phyloP scores from a whole-genome alignment of 1,139 yeast species.

The Yarrowia galli region DNA sequence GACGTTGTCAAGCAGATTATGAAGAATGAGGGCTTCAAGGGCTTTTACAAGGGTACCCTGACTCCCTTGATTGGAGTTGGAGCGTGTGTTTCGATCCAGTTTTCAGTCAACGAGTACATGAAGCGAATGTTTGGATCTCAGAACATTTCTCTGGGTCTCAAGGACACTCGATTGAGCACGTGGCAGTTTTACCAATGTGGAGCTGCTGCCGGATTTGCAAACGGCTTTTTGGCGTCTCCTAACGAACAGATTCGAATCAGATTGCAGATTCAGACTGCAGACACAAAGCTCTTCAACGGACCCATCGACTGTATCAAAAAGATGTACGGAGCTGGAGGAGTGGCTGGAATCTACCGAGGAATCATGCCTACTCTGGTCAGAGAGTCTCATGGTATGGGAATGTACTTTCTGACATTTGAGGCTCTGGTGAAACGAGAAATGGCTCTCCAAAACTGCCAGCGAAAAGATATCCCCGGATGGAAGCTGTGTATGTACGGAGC shows the following conservation, averaged over 20 bases:
- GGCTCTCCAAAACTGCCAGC: slow-evolving; percentile 53
- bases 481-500: slow-evolving; percentile 84
- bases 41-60: slow-evolving; percentile 88
- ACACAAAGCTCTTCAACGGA: slow-evolving; percentile 63
- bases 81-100: slow-evolving; percentile 86
- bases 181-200: slow-evolving; percentile 79
- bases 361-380: slow-evolving; percentile 78
- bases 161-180: slow-evolving; percentile 54
- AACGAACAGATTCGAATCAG: slow-evolving; percentile 93
- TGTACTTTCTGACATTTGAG: slow-evolving; percentile 88
- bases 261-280: slow-evolving; percentile 77
- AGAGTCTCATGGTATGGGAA: slow-evolving; percentile 88
- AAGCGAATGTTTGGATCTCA: slow-evolving; percentile 69
- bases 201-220: slow-evolving; percentile 87
- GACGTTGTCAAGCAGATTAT: slow-evolving; percentile 77
- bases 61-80: slow-evolving; percentile 92
- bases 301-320: slow-evolving; percentile 80
- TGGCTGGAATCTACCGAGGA: slow-evolving; percentile 83
- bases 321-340: slow-evolving; percentile 62
- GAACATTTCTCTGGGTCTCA: slow-evolving; percentile 53
- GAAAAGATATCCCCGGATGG: slow-evolving; percentile 83
- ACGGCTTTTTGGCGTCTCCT: slow-evolving; percentile 81
- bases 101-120: slow-evolving; percentile 93
- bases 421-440: slow-evolving; percentile 75
- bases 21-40: slow-evolving; percentile 76